These are phyloP conservation scores for Cetraspora pellucida DNA, from an alignment of 192 early-diverging fungal species.

Conservation along the genomic window DNA sequence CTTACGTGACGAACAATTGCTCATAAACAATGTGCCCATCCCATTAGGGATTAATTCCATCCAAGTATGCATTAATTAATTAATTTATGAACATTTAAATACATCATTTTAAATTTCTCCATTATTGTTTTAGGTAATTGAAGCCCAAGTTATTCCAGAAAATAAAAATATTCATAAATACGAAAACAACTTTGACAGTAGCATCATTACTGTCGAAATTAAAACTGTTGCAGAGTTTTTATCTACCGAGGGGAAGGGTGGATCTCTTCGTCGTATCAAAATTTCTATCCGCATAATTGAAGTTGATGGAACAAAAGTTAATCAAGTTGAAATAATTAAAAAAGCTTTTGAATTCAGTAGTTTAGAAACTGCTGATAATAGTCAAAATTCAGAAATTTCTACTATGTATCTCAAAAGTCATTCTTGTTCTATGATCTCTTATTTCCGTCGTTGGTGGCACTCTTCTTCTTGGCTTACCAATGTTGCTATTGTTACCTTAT, in stretches of 20 bases:
- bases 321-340: constrained; percentile 54
- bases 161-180: constrained; percentile 47
- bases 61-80: constrained; percentile 9
- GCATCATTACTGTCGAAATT: constrained; percentile 59
- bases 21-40: constrained; percentile 54
- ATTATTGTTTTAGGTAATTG: constrained; percentile 29
- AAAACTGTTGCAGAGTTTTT: constrained; percentile 49
- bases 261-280: constrained; percentile 52
- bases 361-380: constrained; percentile 40
- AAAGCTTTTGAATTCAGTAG: constrained; percentile 59
- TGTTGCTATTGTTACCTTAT: constrained; percentile 2
- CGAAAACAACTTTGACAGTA: constrained; percentile 51
- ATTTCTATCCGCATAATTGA: constrained; percentile 54
- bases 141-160: constrained; percentile 43
- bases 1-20: constrained; percentile 53
- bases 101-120: not conserved
- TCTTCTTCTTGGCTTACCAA: constrained; percentile 7
- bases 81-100: not conserved
- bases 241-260: constrained; percentile 40
- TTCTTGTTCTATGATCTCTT: not conserved
- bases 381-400: not conserved
- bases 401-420: not conserved
- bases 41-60: constrained; percentile 46
- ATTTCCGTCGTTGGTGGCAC: constrained; percentile 22
- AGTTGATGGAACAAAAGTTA: constrained; percentile 56